phyloP scores from a whole-genome alignment of 2,329 filamentous ascomycete species.

The Nigrospora oryzae region DNA sequence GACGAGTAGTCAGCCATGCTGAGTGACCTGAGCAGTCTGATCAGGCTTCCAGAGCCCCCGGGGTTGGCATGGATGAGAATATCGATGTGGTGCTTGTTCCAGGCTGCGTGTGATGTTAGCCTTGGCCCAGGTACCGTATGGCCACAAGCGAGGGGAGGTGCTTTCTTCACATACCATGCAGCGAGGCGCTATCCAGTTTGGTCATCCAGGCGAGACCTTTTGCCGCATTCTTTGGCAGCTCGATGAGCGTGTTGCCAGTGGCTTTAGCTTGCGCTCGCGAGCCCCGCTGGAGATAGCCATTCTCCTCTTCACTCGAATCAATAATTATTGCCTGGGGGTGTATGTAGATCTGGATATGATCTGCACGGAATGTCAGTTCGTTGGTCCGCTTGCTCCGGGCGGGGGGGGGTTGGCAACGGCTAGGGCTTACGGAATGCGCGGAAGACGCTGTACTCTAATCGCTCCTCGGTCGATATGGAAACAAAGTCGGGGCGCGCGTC shows the following conservation, averaged over 20 bases:
- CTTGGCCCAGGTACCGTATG: neutral
- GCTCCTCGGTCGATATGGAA: conserved; percentile 58
- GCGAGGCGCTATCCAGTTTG: conserved; percentile 62
- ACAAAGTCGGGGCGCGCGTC: conserved; percentile 72
- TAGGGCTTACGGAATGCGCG: conserved; percentile 49
- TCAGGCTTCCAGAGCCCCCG: conserved; percentile 63
- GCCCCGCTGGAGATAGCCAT: conserved; percentile 56
- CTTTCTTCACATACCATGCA: conserved; percentile 42
- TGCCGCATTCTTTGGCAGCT: conserved; percentile 57
- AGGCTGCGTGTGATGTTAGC: conserved; percentile 40
- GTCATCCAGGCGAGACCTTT: conserved; percentile 69
- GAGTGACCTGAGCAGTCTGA: conserved; percentile 71
- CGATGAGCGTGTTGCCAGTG: conserved; percentile 57
- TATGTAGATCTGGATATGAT: conserved; percentile 64
- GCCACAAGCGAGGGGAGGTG: no score
- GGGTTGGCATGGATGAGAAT: conserved; percentile 73
- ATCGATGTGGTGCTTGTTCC: conserved; percentile 72
- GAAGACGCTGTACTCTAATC: conserved; percentile 56
- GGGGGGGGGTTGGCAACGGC: no score
- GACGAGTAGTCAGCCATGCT: conserved; percentile 67
- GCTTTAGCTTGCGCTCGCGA: conserved; percentile 45
- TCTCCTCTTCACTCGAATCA: conserved; percentile 60
- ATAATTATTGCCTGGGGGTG: conserved; percentile 70
- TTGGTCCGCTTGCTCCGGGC: conserved; percentile 1
- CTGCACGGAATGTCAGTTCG: conserved; percentile 20